Evolutionary conservation across 352 stramenopile species (phyloP).

Genomic region (Phytophthora agathidicida): DNA sequence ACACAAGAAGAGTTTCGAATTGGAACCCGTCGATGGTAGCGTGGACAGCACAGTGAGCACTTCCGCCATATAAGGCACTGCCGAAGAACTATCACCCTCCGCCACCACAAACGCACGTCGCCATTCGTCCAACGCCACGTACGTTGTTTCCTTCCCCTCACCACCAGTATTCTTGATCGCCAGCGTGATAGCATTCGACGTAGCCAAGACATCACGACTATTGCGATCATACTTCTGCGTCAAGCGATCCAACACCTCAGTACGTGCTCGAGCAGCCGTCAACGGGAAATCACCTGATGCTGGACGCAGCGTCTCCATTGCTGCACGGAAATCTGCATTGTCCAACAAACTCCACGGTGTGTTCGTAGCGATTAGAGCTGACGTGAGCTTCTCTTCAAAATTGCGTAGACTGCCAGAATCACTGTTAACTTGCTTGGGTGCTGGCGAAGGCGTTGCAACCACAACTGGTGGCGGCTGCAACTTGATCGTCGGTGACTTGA

Average conservation of each 20-base stretch:
- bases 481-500: slow-evolving; percentile 2
- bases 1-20: slow-evolving; percentile 26
- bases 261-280: slow-evolving; percentile 27
- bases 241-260: slow-evolving; percentile 33
- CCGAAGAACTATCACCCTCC: not conserved
- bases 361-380: slow-evolving; percentile 29
- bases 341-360: slow-evolving; percentile 37
- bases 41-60: slow-evolving; percentile 14
- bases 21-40: slow-evolving; percentile 1
- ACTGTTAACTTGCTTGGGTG: not conserved
- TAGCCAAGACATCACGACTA: slow-evolving; percentile 20
- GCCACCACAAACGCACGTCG: slow-evolving; percentile 37
- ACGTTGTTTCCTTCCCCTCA: slow-evolving; percentile 9
- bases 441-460: not conserved
- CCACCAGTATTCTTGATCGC: slow-evolving; percentile 8
- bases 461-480: not conserved
- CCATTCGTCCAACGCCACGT: slow-evolving; percentile 29
- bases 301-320: slow-evolving; percentile 23
- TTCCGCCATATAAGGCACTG: slow-evolving; percentile 9
- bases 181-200: slow-evolving; percentile 21
- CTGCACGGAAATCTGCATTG: slow-evolving; percentile 32
- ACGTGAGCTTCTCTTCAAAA: slow-evolving; percentile 42
- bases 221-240: slow-evolving; percentile 31
- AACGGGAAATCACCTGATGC: slow-evolving; percentile 29
- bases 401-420: slow-evolving; percentile 6